Evolutionary conservation across 345 rosid species (phyloP).

Genomic region (Euphorbia tirucalli): DNA sequence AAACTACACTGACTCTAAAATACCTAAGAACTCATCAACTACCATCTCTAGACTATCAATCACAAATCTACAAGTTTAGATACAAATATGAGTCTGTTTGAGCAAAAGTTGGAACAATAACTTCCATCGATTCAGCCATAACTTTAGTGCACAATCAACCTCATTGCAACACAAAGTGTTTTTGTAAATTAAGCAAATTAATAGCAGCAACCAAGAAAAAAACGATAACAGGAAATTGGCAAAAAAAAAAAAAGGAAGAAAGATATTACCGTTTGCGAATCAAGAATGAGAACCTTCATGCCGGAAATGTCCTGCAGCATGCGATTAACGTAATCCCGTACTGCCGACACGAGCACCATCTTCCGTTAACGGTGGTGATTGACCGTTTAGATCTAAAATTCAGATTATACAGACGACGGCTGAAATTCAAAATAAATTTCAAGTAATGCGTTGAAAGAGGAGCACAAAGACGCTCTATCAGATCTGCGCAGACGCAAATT

Average conservation of each 20-base stretch:
- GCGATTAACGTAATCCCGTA: conserved; percentile 85
- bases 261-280: conserved; percentile 76
- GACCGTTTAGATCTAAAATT: conserved; percentile 27
- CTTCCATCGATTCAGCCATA: background rate
- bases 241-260: background rate
- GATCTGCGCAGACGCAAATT: no score
- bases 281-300: conserved; percentile 98
- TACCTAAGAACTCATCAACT: background rate
- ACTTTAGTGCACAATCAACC: background rate
- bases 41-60: background rate
- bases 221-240: background rate
- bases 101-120: background rate
- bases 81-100: background rate
- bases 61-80: background rate
- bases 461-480: background rate
- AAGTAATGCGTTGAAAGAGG: background rate
- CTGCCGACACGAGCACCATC: conserved; percentile 83
- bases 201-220: background rate
- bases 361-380: background rate
- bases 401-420: background rate
- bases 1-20: background rate
- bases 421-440: background rate
- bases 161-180: background rate
- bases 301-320: conserved; percentile 97
- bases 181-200: background rate